Evolutionary conservation across 106 monocot genomes (phyloP).

Genomic region (Xerophyta viscosa): DNA sequence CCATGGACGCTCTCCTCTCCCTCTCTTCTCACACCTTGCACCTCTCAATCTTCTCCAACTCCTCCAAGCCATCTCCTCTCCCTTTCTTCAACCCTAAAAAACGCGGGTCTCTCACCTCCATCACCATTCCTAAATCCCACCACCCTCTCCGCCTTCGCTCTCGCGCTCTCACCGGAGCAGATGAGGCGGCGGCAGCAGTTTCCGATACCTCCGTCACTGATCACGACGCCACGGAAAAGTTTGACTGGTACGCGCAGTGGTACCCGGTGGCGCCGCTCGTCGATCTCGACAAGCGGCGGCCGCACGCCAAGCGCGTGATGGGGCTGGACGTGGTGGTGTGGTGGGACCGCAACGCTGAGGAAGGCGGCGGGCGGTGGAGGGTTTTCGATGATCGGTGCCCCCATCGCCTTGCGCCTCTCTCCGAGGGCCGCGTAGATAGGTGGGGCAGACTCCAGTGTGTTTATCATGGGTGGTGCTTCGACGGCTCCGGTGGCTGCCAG

Average conservation of each 20-base stretch:
- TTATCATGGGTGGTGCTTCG: slow-evolving; percentile 99
- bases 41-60: neutral
- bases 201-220: too few relatives aligned
- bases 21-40: neutral
- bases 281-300: slow-evolving; percentile 82
- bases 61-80: neutral
- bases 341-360: slow-evolving; percentile 55
- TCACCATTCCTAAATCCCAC: neutral
- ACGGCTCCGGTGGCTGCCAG: slow-evolving; percentile 66
- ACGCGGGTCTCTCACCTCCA: neutral
- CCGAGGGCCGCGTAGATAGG: slow-evolving; percentile 78
- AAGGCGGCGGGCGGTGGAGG: slow-evolving; percentile 32
- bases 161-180: neutral
- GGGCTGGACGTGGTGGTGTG: slow-evolving; percentile 86
- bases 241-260: slow-evolving; percentile 89
- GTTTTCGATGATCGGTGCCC: slow-evolving; percentile 89
- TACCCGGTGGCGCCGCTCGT: slow-evolving; percentile 74
- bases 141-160: neutral
- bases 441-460: slow-evolving; percentile 90
- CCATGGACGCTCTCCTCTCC: slow-evolving; percentile 3
- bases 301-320: slow-evolving; percentile 64
- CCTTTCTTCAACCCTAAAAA: neutral
- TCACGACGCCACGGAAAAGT: slow-evolving; percentile 19
- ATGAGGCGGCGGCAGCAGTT: neutral
- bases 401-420: slow-evolving; percentile 89